Base-by-base conservation (phyloP, 1,139 yeast species). In the Blastobotrys illinoisensis region DNA sequence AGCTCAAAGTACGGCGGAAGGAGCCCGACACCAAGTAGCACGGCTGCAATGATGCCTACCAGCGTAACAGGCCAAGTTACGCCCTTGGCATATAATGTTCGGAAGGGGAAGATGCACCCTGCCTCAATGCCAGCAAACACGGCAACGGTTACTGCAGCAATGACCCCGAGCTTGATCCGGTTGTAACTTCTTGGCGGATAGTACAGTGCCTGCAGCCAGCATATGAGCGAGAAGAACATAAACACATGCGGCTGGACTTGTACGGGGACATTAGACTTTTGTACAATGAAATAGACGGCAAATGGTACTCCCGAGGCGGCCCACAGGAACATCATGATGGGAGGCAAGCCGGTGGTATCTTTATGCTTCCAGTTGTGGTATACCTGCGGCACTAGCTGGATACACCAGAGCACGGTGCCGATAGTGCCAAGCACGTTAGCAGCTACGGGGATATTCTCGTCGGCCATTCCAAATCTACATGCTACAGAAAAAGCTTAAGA, bases 321-420 rank as follows among this genome's bases (percentile, higher is more conserved):
- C 96, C 97, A 90, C 43, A 89, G 70, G 56, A 88, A 79, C 81
- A 88, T 77, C 96, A 90, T 89, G 46, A 79, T 19, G 1, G 93
- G 89, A 0, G 96, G 96, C 13, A 90, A 71, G 0, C 98, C 97
- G 46, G 84, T 86, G 59, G 96, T 86, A 65, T 88, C 81, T 64
- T 90, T 89, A n/a, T 78, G 78, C 54, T 76, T 75, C 71, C 79
- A 88, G 67, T 91, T 90, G 66, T 82, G 75, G 53, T 82, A 74
- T 52, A 90, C 83, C 68, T 90, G 98, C 1, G 98, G 97, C 1
- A 88, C 77, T 61, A 90, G 74, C 70, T 91, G 97, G 60, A 90
- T 74, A 69, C 97, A 90, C 97, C 97, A 91, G 58, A 88, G 78
- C 4, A 90, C 81, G 0, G 97, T 90, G 14, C 96, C 97, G 1